Conservation (phyloP, 495 filamentous ascomycete genomes). For the Talaromyces adpressus region DNA sequence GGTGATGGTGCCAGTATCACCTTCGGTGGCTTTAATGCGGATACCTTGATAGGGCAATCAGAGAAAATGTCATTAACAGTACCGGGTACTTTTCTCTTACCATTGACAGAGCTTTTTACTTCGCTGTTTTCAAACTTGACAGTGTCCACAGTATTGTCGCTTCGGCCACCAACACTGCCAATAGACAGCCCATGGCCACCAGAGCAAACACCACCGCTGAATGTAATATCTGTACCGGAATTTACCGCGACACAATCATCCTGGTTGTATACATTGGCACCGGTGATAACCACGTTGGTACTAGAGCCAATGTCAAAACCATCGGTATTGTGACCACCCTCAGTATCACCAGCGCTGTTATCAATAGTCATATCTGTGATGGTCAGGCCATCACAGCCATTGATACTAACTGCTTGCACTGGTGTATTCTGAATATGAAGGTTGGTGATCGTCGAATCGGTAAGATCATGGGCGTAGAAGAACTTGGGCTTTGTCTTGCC, state of each 20-base stretch:
- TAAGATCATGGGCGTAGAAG: slow-evolving; percentile 40
- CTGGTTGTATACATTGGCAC: slow-evolving; percentile 31
- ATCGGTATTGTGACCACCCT: slow-evolving; percentile 26
- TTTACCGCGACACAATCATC: slow-evolving; percentile 44
- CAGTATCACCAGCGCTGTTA: slow-evolving; percentile 8
- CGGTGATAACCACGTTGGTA: slow-evolving; percentile 28
- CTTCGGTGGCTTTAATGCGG: slow-evolving; percentile 21
- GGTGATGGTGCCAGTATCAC: slow-evolving; percentile 18
- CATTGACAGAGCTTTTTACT: slow-evolving; percentile 14
- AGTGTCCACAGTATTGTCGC: slow-evolving; percentile 27
- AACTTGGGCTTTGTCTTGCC: slow-evolving; percentile 50
- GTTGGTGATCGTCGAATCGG: slow-evolving; percentile 28
- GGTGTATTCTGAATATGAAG: slow-evolving; percentile 25
- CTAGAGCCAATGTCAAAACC: slow-evolving; percentile 39
- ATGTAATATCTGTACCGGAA: slow-evolving; percentile 28
- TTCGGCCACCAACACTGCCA: slow-evolving; percentile 40
- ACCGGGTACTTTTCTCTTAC: not conserved
- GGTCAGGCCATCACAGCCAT: slow-evolving; percentile 12
- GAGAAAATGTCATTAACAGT: not conserved
- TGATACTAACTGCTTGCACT: slow-evolving; percentile 10
- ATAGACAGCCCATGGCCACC: slow-evolving; percentile 37
- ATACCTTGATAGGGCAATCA: slow-evolving; percentile 14
- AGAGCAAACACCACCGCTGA: slow-evolving; percentile 29
- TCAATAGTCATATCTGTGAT: slow-evolving; percentile 9
- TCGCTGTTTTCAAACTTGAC: slow-evolving; percentile 14